These are phyloP conservation scores for Kodamaea leandrae DNA, from an alignment of 805 yeast species.

Conservation along the genomic window DNA sequence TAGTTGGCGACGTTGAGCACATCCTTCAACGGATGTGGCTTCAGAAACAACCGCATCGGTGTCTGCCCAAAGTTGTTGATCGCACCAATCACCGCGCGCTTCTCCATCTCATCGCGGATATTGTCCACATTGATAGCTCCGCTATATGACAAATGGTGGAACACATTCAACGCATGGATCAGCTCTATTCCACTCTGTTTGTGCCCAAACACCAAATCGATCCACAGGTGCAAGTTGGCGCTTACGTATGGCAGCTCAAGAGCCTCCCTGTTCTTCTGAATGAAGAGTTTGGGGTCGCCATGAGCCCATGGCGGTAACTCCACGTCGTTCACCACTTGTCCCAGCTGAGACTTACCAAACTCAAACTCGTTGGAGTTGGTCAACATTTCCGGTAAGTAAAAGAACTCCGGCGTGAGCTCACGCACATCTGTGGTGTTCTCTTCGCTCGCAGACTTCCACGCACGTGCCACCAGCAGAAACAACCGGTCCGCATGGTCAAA, in stretches of 20 bases:
- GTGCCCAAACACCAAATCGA: constrained; percentile 77
- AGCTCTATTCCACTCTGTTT: constrained; percentile 77
- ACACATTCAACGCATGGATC: constrained; percentile 64
- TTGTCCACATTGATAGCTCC: constrained; percentile 79
- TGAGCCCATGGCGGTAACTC: constrained; percentile 81
- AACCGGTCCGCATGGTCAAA: constrained; percentile 87
- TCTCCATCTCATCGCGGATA: constrained; percentile 70
- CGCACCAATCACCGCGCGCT: constrained; percentile 74
- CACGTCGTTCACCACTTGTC: constrained; percentile 61
- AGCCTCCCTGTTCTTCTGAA: constrained; percentile 76
- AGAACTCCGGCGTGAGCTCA: constrained; percentile 85
- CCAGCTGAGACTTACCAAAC: constrained; percentile 68
- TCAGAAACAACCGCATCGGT: constrained; percentile 67
- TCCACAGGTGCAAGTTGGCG: constrained; percentile 75
- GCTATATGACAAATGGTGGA: constrained; percentile 79
- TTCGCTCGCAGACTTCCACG: constrained; percentile 76
- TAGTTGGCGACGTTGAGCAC: constrained; percentile 35
- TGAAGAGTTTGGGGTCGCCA: constrained; percentile 69
- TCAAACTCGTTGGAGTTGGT: constrained; percentile 62
- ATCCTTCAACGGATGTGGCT: constrained; percentile 60
- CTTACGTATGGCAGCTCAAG: constrained; percentile 81
- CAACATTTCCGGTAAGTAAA: constrained; percentile 75
- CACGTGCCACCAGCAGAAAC: constrained; percentile 68
- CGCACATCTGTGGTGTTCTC: constrained; percentile 87
- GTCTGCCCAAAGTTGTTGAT: constrained; percentile 93